Evolutionary conservation across 306 rosid species (phyloP).

Genomic region (Quillaja saponaria): DNA sequence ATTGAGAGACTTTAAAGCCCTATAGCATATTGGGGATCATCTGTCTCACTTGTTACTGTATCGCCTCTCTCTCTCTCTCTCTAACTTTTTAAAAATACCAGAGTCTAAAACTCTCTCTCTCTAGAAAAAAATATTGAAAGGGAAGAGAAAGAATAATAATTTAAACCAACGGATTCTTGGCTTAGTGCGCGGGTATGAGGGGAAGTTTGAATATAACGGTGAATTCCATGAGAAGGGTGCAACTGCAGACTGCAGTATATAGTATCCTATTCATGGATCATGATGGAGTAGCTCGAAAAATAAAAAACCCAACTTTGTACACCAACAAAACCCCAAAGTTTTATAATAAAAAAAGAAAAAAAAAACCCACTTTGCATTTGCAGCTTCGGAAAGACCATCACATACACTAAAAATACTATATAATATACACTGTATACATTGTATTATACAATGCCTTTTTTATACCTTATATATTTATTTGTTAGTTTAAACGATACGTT

Average conservation of each 20-base stretch:
- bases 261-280: conserved; percentile 21
- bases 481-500: too few relatives aligned
- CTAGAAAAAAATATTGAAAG: background rate
- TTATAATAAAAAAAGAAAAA: too few relatives aligned
- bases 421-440: too few relatives aligned
- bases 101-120: background rate
- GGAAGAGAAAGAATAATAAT: conserved; percentile 20
- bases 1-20: conserved; percentile 20
- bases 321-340: too few relatives aligned
- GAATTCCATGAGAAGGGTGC: conserved; percentile 64
- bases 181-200: conserved; percentile 92
- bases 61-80: conserved; percentile 29
- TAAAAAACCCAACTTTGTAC: too few relatives aligned
- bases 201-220: conserved; percentile 85
- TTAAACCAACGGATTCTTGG: conserved; percentile 41
- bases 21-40: conserved; percentile 14
- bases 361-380: conserved; percentile 33
- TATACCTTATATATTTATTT: too few relatives aligned
- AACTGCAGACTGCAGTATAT: conserved; percentile 16
- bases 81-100: background rate
- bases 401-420: conserved; percentile 12
- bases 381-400: background rate
- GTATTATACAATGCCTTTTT: too few relatives aligned
- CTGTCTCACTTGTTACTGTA: conserved; percentile 19
- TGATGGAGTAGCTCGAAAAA: conserved; percentile 35